Evolutionary conservation across 2,329 filamentous ascomycete species (phyloP).

Genomic region (Cucurbitaria berberidis): DNA sequence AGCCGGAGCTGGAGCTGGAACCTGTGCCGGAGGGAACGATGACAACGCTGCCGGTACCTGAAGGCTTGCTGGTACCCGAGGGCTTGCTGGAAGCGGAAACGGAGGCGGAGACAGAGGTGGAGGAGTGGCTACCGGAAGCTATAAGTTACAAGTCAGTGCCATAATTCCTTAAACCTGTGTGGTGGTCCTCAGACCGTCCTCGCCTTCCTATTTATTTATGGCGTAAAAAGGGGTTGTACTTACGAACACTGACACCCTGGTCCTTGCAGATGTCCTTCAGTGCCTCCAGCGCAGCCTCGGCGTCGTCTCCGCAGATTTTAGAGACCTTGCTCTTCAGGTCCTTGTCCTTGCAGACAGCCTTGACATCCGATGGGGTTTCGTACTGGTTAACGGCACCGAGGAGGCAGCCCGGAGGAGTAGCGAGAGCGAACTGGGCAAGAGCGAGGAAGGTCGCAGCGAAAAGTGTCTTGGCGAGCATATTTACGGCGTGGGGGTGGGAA

Average conservation of each 20-base stretch:
- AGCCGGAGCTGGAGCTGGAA: too few species aligned
- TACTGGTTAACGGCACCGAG: conserved; percentile 41
- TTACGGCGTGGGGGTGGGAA: conserved; percentile 7
- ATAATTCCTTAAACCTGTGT: too few species aligned
- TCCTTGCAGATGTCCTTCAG: conserved; percentile 38
- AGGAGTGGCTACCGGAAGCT: conserved; percentile 22
- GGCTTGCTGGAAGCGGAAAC: conserved; percentile 19
- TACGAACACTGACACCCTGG: conserved; percentile 38
- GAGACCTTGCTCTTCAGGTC: conserved; percentile 30
- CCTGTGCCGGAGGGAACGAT: conserved; percentile 14
- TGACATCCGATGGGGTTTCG: conserved; percentile 33
- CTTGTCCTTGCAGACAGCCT: conserved; percentile 36
- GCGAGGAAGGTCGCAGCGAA: conserved; percentile 35
- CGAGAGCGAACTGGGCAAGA: conserved; percentile 28
- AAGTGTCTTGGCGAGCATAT: conserved; percentile 38
- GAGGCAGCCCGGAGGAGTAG: conserved; percentile 36
- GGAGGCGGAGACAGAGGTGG: conserved; percentile 24
- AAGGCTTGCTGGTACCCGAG: conserved; percentile 13
- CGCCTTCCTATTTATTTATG: too few species aligned
- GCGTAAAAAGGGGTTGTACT: conserved; percentile 18
- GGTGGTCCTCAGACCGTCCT: too few species aligned
- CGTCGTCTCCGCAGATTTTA: conserved; percentile 32
- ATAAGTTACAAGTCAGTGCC: too few species aligned
- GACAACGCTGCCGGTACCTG: conserved; percentile 7
- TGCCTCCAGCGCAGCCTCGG: conserved; percentile 31